Evolutionary conservation across 805 yeast species (phyloP), one percentile per base, ranked within the genome.

Genomic region (Barnettozyma siamensis): DNA sequence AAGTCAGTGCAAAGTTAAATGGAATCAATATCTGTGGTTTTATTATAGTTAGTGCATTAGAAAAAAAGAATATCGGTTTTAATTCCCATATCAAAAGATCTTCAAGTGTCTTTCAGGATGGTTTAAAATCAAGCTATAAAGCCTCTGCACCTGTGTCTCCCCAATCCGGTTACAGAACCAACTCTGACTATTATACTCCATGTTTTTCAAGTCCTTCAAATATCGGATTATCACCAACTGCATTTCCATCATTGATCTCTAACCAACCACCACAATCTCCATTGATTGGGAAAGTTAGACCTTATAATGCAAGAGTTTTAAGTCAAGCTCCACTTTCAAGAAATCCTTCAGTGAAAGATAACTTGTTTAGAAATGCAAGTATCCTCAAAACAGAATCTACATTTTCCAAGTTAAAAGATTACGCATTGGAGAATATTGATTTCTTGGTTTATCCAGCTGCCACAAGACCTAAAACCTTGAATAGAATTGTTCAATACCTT

Each of bases 401-500:
- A 3, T 10, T 45, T 17, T 33, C 35, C 2, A 40, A 33, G 8
- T 47, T 65, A 30, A 62, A 53, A 43, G 58, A 50, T 35, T 54
- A 59, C 39, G 55, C 63, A 0, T 53, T 51, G 18, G 58, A 49
- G 17, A 55, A 57, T 8, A 49, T 65, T 42, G 64, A 65, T 30
- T 66, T 61, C 33, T 45, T 64, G 35, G 48, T 52, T 34, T 57
- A 50, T 37, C 62, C 67, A 7, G 44, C 52, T 13, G 65, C 66
- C 2, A 55, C 64, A 1, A 57, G 64, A 42, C 57, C 59, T 12
- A 52, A 47, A n/a, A 64, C 59, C 39, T 36, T 65, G 34, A 47
- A 40, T 12, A 53, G 59, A 24, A 57, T 68, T 29, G 38, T 63
- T 9, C 62, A 61, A n/a, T 64, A 63, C 43, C 58, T 69, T 32